Conservation (phyloP, 2,329 filamentous ascomycete genomes). For the Diaporthe helianthi region DNA sequence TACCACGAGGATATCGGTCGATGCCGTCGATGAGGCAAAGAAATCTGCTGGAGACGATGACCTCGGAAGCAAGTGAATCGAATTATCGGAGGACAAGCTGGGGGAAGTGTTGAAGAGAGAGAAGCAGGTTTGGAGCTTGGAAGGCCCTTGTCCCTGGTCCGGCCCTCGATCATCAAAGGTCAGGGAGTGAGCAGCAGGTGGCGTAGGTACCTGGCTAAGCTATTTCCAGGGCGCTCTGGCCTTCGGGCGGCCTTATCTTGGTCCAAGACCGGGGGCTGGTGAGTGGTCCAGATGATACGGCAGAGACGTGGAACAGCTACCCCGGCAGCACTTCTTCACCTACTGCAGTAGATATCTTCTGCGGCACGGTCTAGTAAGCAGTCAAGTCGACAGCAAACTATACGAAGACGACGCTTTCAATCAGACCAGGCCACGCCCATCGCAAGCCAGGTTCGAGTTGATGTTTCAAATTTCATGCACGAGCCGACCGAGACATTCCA, state of each 20-base stretch:
- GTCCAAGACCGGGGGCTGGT: constrained; percentile 30
- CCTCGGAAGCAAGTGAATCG: constrained; percentile 8
- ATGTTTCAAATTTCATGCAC: not conserved
- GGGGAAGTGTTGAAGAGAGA: constrained; percentile 9
- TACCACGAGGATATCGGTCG: not conserved
- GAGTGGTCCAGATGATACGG: constrained; percentile 2
- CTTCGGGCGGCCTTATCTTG: constrained; percentile 30
- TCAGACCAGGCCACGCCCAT: not conserved
- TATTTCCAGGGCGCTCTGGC: constrained; percentile 18
- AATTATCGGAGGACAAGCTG: not conserved
- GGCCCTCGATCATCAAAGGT: constrained; percentile 7
- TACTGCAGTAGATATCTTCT: constrained; percentile 8
- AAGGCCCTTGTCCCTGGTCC: not conserved
- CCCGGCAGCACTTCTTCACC: not conserved
- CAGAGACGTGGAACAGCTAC: constrained; percentile 3
- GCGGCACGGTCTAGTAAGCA: not conserved
- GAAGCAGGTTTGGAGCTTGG: constrained; percentile 5
- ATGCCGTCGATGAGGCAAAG: not conserved
- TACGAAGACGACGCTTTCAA: constrained; percentile 3
- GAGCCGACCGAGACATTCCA: not conserved
- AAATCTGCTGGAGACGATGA: constrained; percentile 15
- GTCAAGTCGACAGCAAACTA: not conserved
- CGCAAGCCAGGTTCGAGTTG: not conserved
- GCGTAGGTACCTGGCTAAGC: not conserved
- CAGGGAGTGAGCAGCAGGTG: not conserved